Evolutionary conservation across 345 rosid genomes (phyloP).

Genomic region (Anacardium occidentale): DNA sequence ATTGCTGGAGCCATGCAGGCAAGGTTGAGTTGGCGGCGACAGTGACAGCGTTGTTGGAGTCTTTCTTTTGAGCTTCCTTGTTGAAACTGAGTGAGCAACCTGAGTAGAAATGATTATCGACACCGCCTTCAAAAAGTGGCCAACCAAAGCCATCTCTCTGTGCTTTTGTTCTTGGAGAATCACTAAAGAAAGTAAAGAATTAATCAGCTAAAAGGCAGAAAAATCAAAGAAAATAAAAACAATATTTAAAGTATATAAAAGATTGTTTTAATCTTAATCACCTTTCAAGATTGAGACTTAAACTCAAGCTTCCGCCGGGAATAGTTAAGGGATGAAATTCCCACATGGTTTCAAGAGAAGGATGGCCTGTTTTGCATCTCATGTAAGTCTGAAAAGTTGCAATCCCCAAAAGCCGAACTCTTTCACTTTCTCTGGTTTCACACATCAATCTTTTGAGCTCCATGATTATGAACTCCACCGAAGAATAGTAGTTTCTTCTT

Average conservation of each 20-base stretch:
- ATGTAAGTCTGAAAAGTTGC: conserved; percentile 53
- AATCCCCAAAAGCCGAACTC: conserved; percentile 54
- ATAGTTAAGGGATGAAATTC: conserved; percentile 53
- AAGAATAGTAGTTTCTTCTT: conserved; percentile 39
- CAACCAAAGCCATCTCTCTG: conserved; percentile 28
- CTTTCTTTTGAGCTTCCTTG: conserved; percentile 34
- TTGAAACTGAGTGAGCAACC: conserved; percentile 36
- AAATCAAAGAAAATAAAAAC: not conserved
- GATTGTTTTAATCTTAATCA: conserved; percentile 9
- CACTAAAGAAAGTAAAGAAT: conserved; percentile 25
- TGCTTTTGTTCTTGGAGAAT: conserved; percentile 32
- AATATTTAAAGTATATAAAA: not conserved
- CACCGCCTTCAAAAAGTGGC: conserved; percentile 31
- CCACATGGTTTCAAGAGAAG: conserved; percentile 58
- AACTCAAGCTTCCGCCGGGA: conserved; percentile 54
- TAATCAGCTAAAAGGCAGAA: not conserved
- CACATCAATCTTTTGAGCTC: conserved; percentile 49
- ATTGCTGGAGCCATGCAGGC: conserved; percentile 64
- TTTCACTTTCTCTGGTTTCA: conserved; percentile 37
- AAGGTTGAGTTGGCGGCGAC: conserved; percentile 38
- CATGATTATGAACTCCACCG: conserved; percentile 50
- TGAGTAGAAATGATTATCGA: conserved; percentile 30
- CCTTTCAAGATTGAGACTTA: conserved; percentile 60
- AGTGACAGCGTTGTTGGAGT: not conserved
- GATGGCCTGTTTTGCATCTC: conserved; percentile 57